A percentile compares a stretch with the other conserved stretches of the same genome.
These are phyloP conservation scores for Orbilia javanica DNA, from an alignment of 2,329 filamentous ascomycete genomes.

Conservation along the genomic window DNA sequence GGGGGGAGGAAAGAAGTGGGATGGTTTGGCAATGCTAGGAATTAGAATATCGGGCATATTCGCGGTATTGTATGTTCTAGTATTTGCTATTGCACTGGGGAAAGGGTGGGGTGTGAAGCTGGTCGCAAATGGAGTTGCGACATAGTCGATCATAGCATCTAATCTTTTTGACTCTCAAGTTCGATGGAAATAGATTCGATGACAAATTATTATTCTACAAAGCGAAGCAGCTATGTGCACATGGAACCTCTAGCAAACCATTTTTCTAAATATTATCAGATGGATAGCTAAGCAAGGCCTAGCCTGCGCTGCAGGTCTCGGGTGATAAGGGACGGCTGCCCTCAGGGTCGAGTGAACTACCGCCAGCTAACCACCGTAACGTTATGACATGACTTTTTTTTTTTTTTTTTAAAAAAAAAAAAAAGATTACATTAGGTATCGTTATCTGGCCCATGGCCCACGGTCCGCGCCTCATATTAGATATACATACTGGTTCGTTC, in stretches of 20 bases:
- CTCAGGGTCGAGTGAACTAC: background rate
- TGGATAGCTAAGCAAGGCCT: no score
- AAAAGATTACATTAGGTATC: background rate
- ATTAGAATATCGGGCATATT: constrained; percentile 37
- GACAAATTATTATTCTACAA: background rate
- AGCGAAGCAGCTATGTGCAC: no score
- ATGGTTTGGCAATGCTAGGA: constrained; percentile 19
- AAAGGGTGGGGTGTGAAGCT: constrained; percentile 1
- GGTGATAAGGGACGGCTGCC: background rate
- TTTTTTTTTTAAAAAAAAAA: no score
- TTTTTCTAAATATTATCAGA: background rate
- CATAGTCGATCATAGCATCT: no score
- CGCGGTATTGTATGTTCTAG: constrained; percentile 9
- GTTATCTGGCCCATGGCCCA: background rate
- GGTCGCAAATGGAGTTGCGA: background rate
- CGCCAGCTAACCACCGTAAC: background rate
- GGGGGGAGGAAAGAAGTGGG: constrained; percentile 15
- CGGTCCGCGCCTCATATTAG: no score
- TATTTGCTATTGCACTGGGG: constrained; percentile 16
- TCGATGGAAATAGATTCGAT: background rate
- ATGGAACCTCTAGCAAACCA: background rate
- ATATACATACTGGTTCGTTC: no score
- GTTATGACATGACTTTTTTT: background rate
- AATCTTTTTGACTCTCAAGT: background rate
- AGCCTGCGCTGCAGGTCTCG: no score